Conservation (phyloP, 148 eudicot genomes). For the Suaeda aralocaspica region DNA sequence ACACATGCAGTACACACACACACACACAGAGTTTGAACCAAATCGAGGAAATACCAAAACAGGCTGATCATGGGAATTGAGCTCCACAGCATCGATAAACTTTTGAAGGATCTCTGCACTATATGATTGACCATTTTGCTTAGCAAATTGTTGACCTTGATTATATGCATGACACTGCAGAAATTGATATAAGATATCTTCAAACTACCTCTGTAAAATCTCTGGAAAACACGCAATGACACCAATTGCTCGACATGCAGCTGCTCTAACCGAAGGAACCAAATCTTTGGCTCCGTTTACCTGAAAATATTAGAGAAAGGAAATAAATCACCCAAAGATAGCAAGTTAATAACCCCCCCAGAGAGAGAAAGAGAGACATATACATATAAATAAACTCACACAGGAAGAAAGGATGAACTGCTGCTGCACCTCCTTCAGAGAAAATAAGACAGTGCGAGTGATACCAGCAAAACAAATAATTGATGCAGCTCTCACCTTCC, state of each 20-base stretch:
- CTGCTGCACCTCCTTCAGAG: slow-evolving; percentile 64
- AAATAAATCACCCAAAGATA: background rate
- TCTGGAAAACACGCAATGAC: slow-evolving; percentile 85
- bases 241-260: slow-evolving; percentile 97
- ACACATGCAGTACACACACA: background rate
- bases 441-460: slow-evolving; percentile 66
- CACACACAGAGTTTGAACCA: too few relatives aligned
- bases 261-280: slow-evolving; percentile 85
- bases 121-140: slow-evolving; percentile 26
- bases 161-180: background rate
- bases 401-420: slow-evolving; percentile 53
- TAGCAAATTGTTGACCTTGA: background rate
- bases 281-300: slow-evolving; percentile 67
- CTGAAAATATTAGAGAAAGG: slow-evolving; percentile 31
- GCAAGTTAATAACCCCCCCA: background rate
- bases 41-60: slow-evolving; percentile 42
- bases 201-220: slow-evolving; percentile 50
- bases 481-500: slow-evolving; percentile 89
- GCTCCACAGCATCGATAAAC: slow-evolving; percentile 57
- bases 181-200: slow-evolving; percentile 2
- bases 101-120: slow-evolving; percentile 72
- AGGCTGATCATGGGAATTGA: slow-evolving; percentile 53
- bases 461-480: slow-evolving; percentile 94
- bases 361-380: background rate
- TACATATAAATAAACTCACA: slow-evolving; percentile 42